Evolutionary conservation across 805 yeast genomes (phyloP), one percentile per base, ranked within the genome.

Genomic region (Candida qinlingensis): DNA sequence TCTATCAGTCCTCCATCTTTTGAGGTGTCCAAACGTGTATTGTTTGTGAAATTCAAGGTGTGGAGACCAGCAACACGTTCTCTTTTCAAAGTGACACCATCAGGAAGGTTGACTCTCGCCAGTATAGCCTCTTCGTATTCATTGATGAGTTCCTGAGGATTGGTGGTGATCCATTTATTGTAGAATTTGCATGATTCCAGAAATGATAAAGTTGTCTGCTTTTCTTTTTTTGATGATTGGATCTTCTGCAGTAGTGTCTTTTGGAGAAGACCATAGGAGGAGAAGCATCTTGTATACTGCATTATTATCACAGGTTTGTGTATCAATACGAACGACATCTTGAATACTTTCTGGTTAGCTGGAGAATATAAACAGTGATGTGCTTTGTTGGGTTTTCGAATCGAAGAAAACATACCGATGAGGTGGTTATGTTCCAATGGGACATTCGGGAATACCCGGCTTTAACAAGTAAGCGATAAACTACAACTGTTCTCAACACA

Each of bases 41-140:
- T 33, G 42, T 64, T 67, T 9, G 51, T 63, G 54, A 64, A 57
- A 55, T 62, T 45, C 12, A 60, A 26, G 31, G 61, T 55, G 37
- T 55, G 56, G 4, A 61, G 45, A 1, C 61, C 61, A 3, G 59
- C 54, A 3, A 51, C 50, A 4, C 39, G 50, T 4, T 12, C 19
- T 10, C 50, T 45, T 1, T 42, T 19, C 10, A 55, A 27, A 6
- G 8, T 8, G 7, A 54, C 55, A 4, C 36, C 48, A 1, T 35
- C 6, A 6, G 61, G 56, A 1, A 59, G 44, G 5, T 43, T 12
- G 1, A 56, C 27, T 1, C 51, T 44, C 1, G 50, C 31, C 8
- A 60, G 26, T 3, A 60, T 47, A 4, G 42, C 47, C 40, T 58
- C 53, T 37, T 59, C 60, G 39, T 56, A 58, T n/a, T 44, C 25